A percentile compares a stretch with the other conserved stretches of the same genome.
phyloP scores from a whole-genome alignment of 352 stramenopile genomes.

The Peronospora tabacina region DNA sequence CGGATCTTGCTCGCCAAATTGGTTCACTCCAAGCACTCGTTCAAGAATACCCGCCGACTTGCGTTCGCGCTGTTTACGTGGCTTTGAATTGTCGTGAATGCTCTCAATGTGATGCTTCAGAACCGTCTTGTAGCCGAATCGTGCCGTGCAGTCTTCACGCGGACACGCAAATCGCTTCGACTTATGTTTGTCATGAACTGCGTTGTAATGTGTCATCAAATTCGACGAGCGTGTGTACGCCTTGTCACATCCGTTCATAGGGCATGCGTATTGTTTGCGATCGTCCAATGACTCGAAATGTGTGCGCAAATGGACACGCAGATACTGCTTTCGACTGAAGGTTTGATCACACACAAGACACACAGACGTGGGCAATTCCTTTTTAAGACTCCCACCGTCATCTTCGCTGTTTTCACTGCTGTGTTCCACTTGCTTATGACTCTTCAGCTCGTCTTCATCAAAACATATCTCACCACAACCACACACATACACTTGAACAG shows the following conservation, averaged over 20 bases:
- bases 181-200: slow-evolving; percentile 50
- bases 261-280: slow-evolving; percentile 54
- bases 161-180: slow-evolving; percentile 60
- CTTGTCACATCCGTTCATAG: slow-evolving; percentile 49
- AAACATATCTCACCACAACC: slow-evolving; percentile 56
- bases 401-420: slow-evolving; percentile 2
- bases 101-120: slow-evolving; percentile 53
- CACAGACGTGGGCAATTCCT: slow-evolving; percentile 13
- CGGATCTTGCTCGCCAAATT: slow-evolving; percentile 18
- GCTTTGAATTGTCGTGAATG: slow-evolving; percentile 42
- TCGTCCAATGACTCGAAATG: slow-evolving; percentile 58
- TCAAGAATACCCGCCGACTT: slow-evolving; percentile 28
- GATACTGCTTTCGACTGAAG: slow-evolving; percentile 45
- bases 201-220: slow-evolving; percentile 69
- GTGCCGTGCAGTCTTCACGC: slow-evolving; percentile 41
- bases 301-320: slow-evolving; percentile 52
- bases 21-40: slow-evolving; percentile 30
- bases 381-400: neutral
- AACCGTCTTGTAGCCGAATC: slow-evolving; percentile 73
- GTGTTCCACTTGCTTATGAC: slow-evolving; percentile 37
- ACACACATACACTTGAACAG: slow-evolving; percentile 45
- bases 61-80: slow-evolving; percentile 21
- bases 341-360: slow-evolving; percentile 47
- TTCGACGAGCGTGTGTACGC: slow-evolving; percentile 67
- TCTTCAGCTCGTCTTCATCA: slow-evolving; percentile 32